These are phyloP conservation scores for Salvia sclarea DNA, from an alignment of 305 asterid species.

Conservation along the genomic window DNA sequence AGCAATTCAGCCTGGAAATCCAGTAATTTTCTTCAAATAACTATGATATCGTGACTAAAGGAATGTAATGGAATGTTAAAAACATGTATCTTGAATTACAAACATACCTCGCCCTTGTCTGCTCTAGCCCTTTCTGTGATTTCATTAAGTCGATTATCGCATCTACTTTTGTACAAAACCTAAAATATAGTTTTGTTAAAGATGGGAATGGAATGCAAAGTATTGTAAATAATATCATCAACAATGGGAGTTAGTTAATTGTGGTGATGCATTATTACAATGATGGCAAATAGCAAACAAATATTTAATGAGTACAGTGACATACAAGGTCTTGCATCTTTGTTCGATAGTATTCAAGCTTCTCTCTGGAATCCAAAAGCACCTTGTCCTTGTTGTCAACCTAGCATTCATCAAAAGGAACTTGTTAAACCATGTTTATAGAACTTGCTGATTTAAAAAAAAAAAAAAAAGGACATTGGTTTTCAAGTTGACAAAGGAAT, in stretches of 20 bases:
- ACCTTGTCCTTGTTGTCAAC: conserved; percentile 67
- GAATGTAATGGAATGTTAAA: conserved; percentile 12
- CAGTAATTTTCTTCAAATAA: conserved; percentile 13
- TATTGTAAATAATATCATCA: conserved; percentile 3
- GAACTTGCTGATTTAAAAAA: conserved; percentile 2
- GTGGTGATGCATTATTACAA: conserved; percentile 13
- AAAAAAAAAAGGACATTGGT: conserved; percentile 3
- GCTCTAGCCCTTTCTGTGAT: conserved; percentile 96
- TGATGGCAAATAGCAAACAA: conserved; percentile 25
- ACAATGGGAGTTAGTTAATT: conserved; percentile 12
- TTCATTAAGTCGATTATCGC: conserved; percentile 97
- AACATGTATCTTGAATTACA: conserved; percentile 24
- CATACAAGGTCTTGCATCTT: conserved; percentile 99
- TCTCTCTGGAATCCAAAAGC: conserved; percentile 86
- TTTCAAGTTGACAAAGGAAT: conserved; percentile 12
- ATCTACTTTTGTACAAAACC: conserved; percentile 97
- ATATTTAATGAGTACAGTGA: conserved; percentile 25
- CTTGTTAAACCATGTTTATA: conserved; percentile 28
- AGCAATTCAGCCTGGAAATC: conserved; percentile 78
- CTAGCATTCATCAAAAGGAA: conserved; percentile 49
- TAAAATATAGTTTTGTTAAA: conserved; percentile 37
- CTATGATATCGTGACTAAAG: conserved; percentile 13
- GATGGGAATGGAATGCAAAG: conserved; percentile 27
- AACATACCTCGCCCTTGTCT: conserved; percentile 85
- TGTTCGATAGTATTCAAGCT: conserved; percentile 83